Evolutionary conservation across 768 basidiomycete genomes (phyloP).

Genomic region (Termitomyces sp.): DNA sequence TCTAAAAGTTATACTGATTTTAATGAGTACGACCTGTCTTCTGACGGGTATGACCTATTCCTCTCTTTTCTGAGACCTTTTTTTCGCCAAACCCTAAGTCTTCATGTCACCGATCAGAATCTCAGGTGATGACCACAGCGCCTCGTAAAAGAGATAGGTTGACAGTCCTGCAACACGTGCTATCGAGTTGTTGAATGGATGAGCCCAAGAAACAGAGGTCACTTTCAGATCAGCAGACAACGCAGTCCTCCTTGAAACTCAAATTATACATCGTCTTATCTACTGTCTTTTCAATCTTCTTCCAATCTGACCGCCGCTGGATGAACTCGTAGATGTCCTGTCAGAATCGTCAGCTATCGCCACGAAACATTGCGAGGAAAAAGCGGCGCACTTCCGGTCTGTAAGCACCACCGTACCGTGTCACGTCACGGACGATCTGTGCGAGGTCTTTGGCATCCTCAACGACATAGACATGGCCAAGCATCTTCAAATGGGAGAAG

Average conservation of each 20-base stretch:
- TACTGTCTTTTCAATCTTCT: conserved; percentile 95
- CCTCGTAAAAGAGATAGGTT: too few species aligned
- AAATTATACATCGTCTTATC: conserved; percentile 94
- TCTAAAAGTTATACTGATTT: too few species aligned
- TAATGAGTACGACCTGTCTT: too few species aligned
- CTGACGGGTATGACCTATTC: too few species aligned
- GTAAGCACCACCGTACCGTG: conserved; percentile 92
- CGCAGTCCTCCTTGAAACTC: conserved; percentile 90
- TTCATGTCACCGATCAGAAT: too few species aligned
- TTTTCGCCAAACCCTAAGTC: too few species aligned
- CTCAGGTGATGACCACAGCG: too few species aligned
- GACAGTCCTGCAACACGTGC: too few species aligned
- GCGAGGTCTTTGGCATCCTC: conserved; percentile 95
- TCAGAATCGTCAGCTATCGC: background rate
- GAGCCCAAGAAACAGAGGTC: too few species aligned
- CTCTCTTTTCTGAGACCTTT: too few species aligned
- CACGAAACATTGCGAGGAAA: background rate
- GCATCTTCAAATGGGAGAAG: conserved; percentile 94
- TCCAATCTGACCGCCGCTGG: conserved; percentile 93
- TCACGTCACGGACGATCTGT: conserved; percentile 92
- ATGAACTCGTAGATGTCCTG: conserved; percentile 96
- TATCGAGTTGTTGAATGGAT: too few species aligned
- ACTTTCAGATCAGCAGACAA: conserved; percentile 28
- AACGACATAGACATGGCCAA: conserved; percentile 94
- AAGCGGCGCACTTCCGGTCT: conserved; percentile 70